Percentiles rank a stretch among this genome's conserved stretches.
Conservation (phyloP, 2,329 filamentous ascomycete species). For the Aspergillus latus region DNA sequence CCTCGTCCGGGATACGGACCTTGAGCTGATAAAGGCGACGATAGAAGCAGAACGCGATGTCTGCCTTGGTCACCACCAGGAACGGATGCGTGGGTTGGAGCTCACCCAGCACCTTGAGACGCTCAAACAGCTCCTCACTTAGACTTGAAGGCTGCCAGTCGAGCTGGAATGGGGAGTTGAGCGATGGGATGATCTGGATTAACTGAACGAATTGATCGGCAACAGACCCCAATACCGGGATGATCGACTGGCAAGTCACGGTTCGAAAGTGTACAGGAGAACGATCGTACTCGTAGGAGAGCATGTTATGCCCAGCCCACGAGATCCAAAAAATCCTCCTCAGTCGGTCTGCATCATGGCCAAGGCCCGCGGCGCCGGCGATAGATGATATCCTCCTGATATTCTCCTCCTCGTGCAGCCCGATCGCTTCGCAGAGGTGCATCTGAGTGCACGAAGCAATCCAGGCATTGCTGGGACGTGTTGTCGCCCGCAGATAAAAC, state of each 20-base stretch:
- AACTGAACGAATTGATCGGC: constrained; percentile 31
- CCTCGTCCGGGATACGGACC: constrained; percentile 22
- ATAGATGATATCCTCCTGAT: constrained; percentile 29
- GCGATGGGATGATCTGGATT: constrained; percentile 29
- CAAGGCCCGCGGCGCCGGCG: constrained; percentile 21
- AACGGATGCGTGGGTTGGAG: constrained; percentile 28
- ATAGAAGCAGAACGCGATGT: constrained; percentile 35
- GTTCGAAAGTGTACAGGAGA: constrained; percentile 27
- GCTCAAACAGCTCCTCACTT: constrained; percentile 26
- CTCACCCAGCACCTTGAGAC: constrained; percentile 22
- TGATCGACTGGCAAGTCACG: constrained; percentile 28
- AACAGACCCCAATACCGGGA: constrained; percentile 22
- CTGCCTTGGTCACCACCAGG: constrained; percentile 31
- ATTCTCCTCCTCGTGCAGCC: constrained; percentile 31
- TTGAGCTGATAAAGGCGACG: constrained; percentile 33
- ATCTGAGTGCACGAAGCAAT: constrained; percentile 33
- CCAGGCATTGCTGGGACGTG: constrained; percentile 34
- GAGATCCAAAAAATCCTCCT: constrained; percentile 36
- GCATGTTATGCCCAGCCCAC: constrained; percentile 34
- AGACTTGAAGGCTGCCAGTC: constrained; percentile 16
- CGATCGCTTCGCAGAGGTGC: constrained; percentile 32
- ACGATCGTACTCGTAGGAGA: constrained; percentile 35
- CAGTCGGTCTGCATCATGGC: constrained; percentile 33
- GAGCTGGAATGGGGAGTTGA: constrained; percentile 27
- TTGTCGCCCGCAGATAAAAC: constrained; percentile 33